Percentiles rank a stretch among this genome's conserved stretches.
These are phyloP conservation scores for Penicillium coffeae DNA, from an alignment of 495 filamentous ascomycete genomes.

Conservation along the genomic window DNA sequence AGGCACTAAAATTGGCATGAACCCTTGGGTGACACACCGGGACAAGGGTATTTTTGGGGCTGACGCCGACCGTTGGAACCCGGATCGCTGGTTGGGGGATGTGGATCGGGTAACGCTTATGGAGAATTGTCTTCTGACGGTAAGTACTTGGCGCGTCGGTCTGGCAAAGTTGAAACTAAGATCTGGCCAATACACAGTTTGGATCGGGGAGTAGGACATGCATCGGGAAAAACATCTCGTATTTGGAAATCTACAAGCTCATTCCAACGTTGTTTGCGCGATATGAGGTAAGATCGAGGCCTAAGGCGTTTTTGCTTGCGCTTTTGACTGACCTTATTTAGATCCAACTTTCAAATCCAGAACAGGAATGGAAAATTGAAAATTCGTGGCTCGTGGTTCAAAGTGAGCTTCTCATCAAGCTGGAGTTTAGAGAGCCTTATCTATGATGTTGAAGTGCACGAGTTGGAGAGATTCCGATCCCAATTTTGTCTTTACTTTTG, in stretches of 20 bases:
- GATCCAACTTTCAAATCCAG: no score
- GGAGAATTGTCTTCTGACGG: slow-evolving; percentile 10
- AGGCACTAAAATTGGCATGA: slow-evolving; percentile 23
- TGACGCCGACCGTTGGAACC: slow-evolving; percentile 45
- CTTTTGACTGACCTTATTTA: no score
- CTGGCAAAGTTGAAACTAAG: background rate
- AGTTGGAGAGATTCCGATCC: no score
- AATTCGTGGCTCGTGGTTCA: no score
- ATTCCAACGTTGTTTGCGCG: no score
- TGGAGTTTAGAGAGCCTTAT: no score
- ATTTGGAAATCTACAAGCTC: slow-evolving; percentile 13
- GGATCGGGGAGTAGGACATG: slow-evolving; percentile 15
- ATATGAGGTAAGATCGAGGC: no score
- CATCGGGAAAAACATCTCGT: slow-evolving; percentile 18
- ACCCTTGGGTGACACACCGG: slow-evolving; percentile 23
- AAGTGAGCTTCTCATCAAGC: no score
- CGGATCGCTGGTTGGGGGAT: slow-evolving; percentile 50
- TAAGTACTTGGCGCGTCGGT: background rate
- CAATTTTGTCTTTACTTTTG: no score
- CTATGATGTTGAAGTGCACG: no score
- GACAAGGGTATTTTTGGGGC: slow-evolving; percentile 42
- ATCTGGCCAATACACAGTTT: slow-evolving; percentile 7
- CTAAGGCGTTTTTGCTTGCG: no score
- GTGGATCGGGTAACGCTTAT: slow-evolving; percentile 22
- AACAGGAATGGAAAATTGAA: no score